phyloP scores from a whole-genome alignment of 2,329 filamentous ascomycete species.

The Phaeosphaeriaceae sp. region DNA sequence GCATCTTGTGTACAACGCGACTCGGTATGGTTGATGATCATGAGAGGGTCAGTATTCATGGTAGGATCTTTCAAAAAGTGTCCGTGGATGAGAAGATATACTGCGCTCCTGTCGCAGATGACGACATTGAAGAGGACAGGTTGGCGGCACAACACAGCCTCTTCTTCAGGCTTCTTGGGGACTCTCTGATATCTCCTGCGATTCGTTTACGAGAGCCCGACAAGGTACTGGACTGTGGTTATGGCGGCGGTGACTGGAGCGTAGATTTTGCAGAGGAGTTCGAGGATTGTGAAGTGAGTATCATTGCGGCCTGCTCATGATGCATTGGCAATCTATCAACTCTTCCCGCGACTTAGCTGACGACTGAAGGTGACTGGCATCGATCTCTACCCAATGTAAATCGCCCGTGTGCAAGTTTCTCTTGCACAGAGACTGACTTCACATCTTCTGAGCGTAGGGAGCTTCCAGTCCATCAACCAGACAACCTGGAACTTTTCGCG shows the following conservation, averaged over 20 bases:
- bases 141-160: slow-evolving; percentile 44
- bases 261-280: slow-evolving; percentile 47
- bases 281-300: slow-evolving; percentile 46
- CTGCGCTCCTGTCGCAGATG: slow-evolving; percentile 44
- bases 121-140: slow-evolving; percentile 48
- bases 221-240: slow-evolving; percentile 50
- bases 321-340: not conserved
- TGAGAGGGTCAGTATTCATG: slow-evolving; percentile 41
- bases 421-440: not conserved
- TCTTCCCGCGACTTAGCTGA: slow-evolving; percentile 17
- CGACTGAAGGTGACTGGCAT: slow-evolving; percentile 44
- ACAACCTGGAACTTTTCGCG: slow-evolving; percentile 43
- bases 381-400: slow-evolving; percentile 45
- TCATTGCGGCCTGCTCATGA: not conserved
- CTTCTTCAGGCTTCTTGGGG: slow-evolving; percentile 38
- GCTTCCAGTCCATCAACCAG: slow-evolving; percentile 40
- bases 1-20: not conserved
- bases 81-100: slow-evolving; percentile 49
- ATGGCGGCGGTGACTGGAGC: slow-evolving; percentile 48
- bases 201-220: slow-evolving; percentile 35
- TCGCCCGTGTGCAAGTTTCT: slow-evolving; percentile 8
- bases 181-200: slow-evolving; percentile 36
- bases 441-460: not conserved
- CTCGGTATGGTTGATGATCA: slow-evolving; percentile 24
- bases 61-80: slow-evolving; percentile 48